Evolutionary conservation across 176 grass and related monocot species (phyloP), one percentile per base, ranked within the genome.

Genomic region (Chrysopogon serrulatus): DNA sequence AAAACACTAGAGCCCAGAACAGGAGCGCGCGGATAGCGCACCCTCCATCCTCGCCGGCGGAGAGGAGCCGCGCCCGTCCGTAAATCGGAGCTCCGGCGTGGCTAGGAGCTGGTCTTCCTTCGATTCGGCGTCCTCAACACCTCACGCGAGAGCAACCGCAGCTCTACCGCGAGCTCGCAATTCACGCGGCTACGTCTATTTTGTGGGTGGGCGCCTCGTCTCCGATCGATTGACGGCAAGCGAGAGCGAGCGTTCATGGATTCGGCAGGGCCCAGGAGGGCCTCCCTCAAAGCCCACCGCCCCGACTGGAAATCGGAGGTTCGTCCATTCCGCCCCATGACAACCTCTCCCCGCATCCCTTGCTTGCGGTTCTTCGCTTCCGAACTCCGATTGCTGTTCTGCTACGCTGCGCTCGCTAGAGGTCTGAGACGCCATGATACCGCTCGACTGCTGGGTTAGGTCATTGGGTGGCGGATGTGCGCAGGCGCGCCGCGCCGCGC

Each of bases 301-400:
- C 84, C 88, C 65, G 90, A 91, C 85, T 97, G 91, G 94, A 93
- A 84, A 84, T 71, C 85, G 62, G 82, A 97, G 91, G 91, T 97
- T 76, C 56, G 68, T 68, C 27, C 56, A n/a, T 44, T 63, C 28
- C 5, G 5, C 15, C 19, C 40, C 10, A 21, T n/a, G n/a, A 27
- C 56, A 27, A 13, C 24, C 56, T 33, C 47, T 37, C 66, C 67
- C 83, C 30, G 8, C 30, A n/a, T 56, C 51, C 21, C 51, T n/a
- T 56, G 51, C 21, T 9, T 23, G 54, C 10, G 54, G 54, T 5
- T 57, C 9, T 57, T 57, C 23, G 54, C 2, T 57, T 57, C n/a
- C 56, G n/a, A 26, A 59, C 13, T 27, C n/a, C 56, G 56, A 27
- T 59, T 59, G n/a, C n/a, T 33, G 15, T 45, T 67, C 10, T 5